Conservation (phyloP, 345 rosid species). For the Euphorbia pulcherrima region DNA sequence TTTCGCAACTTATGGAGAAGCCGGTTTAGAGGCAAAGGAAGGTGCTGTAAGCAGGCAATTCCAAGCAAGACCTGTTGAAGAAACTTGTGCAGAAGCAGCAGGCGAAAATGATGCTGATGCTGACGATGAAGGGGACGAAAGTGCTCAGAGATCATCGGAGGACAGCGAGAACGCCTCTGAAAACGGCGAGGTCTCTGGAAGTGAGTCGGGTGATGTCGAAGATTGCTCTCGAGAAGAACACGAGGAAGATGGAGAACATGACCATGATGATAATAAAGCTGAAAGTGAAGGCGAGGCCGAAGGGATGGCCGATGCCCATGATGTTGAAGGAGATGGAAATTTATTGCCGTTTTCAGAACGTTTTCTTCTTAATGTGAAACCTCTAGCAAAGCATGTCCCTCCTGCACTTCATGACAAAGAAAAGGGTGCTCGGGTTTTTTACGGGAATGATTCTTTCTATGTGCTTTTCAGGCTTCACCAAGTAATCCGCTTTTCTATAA, state of each 20-base stretch:
- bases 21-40: conserved; percentile 57
- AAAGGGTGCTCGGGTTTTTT: conserved; percentile 61
- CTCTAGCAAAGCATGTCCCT: conserved; percentile 74
- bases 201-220: conserved; percentile 80
- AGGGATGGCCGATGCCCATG: conserved; percentile 74
- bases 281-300: conserved; percentile 97
- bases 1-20: conserved; percentile 67
- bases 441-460: conserved; percentile 91
- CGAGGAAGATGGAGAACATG: conserved; percentile 65
- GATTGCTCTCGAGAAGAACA: conserved; percentile 80
- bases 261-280: conserved; percentile 62
- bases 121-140: conserved; percentile 83
- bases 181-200: conserved; percentile 86
- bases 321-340: conserved; percentile 65
- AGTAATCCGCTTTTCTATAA: conserved; percentile 38
- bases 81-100: conserved; percentile 45
- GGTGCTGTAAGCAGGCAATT: conserved; percentile 42
- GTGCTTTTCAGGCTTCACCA: conserved; percentile 95
- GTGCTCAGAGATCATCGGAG: conserved; percentile 79
- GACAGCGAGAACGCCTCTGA: conserved; percentile 84
- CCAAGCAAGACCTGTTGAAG: conserved; percentile 45
- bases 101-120: conserved; percentile 73
- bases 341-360: conserved; percentile 63
- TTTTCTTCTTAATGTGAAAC: conserved; percentile 65
- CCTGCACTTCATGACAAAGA: conserved; percentile 42